Conservation (phyloP, 2,329 filamentous ascomycete genomes). For the Cadophora sp. region DNA sequence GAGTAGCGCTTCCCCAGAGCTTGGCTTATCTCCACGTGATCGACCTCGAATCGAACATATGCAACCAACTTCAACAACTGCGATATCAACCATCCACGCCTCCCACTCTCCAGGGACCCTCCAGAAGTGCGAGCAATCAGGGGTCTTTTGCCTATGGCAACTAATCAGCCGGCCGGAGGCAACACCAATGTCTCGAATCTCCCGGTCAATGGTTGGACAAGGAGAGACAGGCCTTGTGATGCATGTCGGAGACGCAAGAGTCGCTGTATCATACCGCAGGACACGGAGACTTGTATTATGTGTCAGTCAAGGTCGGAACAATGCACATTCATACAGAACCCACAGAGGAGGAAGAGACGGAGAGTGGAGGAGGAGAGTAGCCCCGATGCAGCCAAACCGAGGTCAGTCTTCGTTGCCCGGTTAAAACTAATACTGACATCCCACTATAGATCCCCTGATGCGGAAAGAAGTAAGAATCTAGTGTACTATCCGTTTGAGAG, state of each 20-base stretch:
- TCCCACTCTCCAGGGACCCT: background rate
- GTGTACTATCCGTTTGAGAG: background rate
- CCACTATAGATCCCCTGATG: conserved; percentile 34
- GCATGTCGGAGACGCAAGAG: conserved; percentile 51
- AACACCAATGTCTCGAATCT: conserved; percentile 28
- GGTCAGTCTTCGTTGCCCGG: conserved; percentile 24
- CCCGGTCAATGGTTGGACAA: conserved; percentile 35
- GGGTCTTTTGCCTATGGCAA: conserved; percentile 28
- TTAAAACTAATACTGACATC: conserved; percentile 12
- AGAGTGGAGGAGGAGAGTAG: conserved; percentile 57
- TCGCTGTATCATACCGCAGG: conserved; percentile 77
- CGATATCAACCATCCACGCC: conserved; percentile 22
- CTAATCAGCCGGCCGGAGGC: conserved; percentile 24
- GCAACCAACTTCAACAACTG: conserved; percentile 9
- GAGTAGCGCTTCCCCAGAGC: background rate
- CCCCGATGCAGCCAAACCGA: conserved; percentile 36
- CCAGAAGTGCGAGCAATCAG: background rate
- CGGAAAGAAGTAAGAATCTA: conserved; percentile 30
- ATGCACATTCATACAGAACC: conserved; percentile 78
- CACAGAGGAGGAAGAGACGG: conserved; percentile 79
- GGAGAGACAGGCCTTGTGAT: conserved; percentile 72
- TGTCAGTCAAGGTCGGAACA: conserved; percentile 79
- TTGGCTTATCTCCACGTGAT: conserved; percentile 22
- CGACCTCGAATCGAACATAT: background rate
- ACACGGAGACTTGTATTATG: conserved; percentile 72